phyloP scores from a whole-genome alignment of 2,329 filamentous ascomycete species.

The Nigrospora sphaerica region DNA sequence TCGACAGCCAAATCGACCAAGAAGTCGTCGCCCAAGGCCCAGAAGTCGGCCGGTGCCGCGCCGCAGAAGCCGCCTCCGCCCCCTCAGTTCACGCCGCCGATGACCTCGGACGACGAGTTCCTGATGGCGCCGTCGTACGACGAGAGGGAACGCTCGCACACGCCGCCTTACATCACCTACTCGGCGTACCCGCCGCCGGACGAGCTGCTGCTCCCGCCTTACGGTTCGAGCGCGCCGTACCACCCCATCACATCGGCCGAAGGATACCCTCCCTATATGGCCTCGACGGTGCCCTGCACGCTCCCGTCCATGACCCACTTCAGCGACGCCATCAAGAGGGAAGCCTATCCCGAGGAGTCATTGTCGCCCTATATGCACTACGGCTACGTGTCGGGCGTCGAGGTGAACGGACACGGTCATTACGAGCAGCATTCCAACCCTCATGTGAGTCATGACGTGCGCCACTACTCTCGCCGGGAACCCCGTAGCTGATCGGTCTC shows the following conservation, averaged over 20 bases:
- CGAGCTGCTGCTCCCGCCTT: constrained; percentile 53
- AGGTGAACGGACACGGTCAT: constrained; percentile 50
- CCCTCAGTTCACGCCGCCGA: constrained; percentile 55
- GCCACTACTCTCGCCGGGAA: constrained; percentile 33
- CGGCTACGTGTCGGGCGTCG: constrained; percentile 56
- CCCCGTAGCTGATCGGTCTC: constrained; percentile 41
- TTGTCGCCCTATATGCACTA: constrained; percentile 64
- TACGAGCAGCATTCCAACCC: constrained; percentile 60
- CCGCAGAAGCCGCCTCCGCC: constrained; percentile 33
- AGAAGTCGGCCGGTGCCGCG: constrained; percentile 16
- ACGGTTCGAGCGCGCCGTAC: constrained; percentile 47
- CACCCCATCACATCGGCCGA: constrained; percentile 43
- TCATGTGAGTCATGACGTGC: constrained; percentile 61
- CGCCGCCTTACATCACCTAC: constrained; percentile 66
- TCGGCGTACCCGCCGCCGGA: constrained; percentile 61
- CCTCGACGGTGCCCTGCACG: constrained; percentile 48
- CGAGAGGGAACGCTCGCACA: constrained; percentile 62
- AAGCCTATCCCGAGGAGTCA: constrained; percentile 49
- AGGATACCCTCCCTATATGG: constrained; percentile 49
- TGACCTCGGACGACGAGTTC: constrained; percentile 56
- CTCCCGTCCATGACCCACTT: constrained; percentile 60
- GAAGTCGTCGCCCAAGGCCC: constrained; percentile 38
- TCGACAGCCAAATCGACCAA: constrained; percentile 23
- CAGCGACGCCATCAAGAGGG: constrained; percentile 60
- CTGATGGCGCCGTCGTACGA: constrained; percentile 56